Evolutionary conservation across 805 yeast species (phyloP).

Genomic region (Yarrowia keelungensis): DNA sequence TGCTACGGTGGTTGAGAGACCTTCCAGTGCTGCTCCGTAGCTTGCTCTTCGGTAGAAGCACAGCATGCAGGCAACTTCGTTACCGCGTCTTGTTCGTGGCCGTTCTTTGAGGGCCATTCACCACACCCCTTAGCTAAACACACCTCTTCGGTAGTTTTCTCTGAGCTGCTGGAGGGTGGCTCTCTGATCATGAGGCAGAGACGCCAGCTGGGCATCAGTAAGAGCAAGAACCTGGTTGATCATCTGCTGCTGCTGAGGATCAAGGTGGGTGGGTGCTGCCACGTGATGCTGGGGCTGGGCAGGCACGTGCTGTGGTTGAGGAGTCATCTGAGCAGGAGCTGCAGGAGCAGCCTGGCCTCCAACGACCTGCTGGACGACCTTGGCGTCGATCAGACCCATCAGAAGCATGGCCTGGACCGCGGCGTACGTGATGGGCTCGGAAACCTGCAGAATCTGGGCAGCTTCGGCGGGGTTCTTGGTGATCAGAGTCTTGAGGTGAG

Average conservation of each 20-base stretch:
- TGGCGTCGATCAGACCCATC: slow-evolving; percentile 50
- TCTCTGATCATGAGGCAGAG: slow-evolving; percentile 59
- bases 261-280: slow-evolving; percentile 42
- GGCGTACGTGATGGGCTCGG: slow-evolving; percentile 72
- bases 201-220: slow-evolving; percentile 57
- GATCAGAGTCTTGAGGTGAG: slow-evolving; percentile 66
- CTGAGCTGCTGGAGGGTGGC: slow-evolving; percentile 46
- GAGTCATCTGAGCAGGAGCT: slow-evolving; percentile 16
- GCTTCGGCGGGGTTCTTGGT: slow-evolving; percentile 64
- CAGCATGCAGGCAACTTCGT: no score
- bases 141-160: slow-evolving; percentile 42
- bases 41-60: no score
- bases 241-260: slow-evolving; percentile 55
- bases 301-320: slow-evolving; percentile 38
- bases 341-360: slow-evolving; percentile 40
- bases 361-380: slow-evolving; percentile 45
- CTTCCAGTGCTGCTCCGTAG: no score
- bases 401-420: slow-evolving; percentile 70
- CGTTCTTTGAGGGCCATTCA: not conserved
- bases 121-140: not conserved
- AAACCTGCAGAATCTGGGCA: slow-evolving; percentile 64
- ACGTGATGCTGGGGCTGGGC: slow-evolving; percentile 39
- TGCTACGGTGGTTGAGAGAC: no score
- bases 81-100: no score
- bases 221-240: slow-evolving; percentile 59